Conservation (phyloP, 73 alveolate species). For the Durusdinium trenchii region DNA sequence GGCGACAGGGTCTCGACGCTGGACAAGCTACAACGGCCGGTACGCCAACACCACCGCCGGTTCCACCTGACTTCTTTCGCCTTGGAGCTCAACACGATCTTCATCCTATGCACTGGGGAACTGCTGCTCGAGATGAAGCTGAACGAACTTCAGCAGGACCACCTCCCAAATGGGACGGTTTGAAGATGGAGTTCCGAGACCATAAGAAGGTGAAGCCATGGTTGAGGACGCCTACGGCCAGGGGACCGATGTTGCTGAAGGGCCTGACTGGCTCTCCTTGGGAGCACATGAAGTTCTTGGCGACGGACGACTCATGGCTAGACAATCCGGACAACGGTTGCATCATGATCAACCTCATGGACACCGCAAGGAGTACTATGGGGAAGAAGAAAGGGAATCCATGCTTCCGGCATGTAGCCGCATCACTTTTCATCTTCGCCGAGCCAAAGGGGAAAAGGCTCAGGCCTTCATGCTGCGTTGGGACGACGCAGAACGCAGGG, state of each 20-base stretch:
- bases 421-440: neutral
- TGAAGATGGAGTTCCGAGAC: neutral
- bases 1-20: neutral
- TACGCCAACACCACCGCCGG: neutral
- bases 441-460: neutral
- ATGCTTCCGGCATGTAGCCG: neutral
- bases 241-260: constrained; percentile 51
- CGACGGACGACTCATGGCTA: neutral
- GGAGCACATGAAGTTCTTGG: constrained; percentile 51
- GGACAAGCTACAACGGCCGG: neutral
- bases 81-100: neutral
- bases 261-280: neutral
- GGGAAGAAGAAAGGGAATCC: constrained; percentile 32
- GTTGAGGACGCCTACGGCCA: neutral
- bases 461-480: constrained; percentile 17
- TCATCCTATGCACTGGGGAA: neutral
- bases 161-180: constrained; percentile 26
- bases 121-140: neutral
- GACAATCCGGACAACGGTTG: neutral
- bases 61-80: neutral
- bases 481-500: constrained; percentile 24
- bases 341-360: constrained; percentile 9
- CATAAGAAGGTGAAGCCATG: neutral
- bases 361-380: neutral
- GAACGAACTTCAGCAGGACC: constrained; percentile 31